Evolutionary conservation across 305 asterid species (phyloP), one percentile per base, ranked within the genome.

Genomic region (Fraxinus xanthoxyloides): DNA sequence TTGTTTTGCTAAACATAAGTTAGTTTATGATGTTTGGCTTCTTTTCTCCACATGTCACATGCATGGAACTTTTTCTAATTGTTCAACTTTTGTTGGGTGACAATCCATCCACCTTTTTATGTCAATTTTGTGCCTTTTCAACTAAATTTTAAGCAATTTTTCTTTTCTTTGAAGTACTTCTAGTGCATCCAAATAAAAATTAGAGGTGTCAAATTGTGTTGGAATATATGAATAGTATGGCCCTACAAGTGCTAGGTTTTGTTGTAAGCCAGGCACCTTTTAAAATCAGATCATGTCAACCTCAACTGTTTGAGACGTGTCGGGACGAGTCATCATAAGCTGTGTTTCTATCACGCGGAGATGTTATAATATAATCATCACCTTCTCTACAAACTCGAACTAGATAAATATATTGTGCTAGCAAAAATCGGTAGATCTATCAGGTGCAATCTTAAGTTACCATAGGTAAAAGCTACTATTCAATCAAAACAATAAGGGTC

Each of bases 51-150:
- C 24, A 69, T 74, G 1, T 8, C 90, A 87, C 88, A 79, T 85
- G 90, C 87, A 82, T 75, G 85, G 56, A 85, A 85, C 84, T 84
- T 34, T 51, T 69, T 76, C 84, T 78, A 73, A 81, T 72, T 79
- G 36, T 76, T 76, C 73, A 77, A 75, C 69, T 76, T 85, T 75
- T 81, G 81, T 72, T 13, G 40, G 59, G 9, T 69, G 13, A 77
- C 81, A 36, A n/a, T 12, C 73, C 46, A 72, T 69, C 38, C 79
- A 24, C 7, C 34, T 34, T 59, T 19, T 19, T 38, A 32, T 84
- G 81, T 87, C 88, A 84, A 82, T 70, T 43, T 8, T 81, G 48
- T 46, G 76, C 56, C 19, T 38, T 79, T 82, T 82, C 82, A 76
- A 87, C 86, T 82, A 63, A 2, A 77, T 82, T 79, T 80, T 77